phyloP scores from a whole-genome alignment of 768 basidiomycete species.

The Cyclocybe aegerita region DNA sequence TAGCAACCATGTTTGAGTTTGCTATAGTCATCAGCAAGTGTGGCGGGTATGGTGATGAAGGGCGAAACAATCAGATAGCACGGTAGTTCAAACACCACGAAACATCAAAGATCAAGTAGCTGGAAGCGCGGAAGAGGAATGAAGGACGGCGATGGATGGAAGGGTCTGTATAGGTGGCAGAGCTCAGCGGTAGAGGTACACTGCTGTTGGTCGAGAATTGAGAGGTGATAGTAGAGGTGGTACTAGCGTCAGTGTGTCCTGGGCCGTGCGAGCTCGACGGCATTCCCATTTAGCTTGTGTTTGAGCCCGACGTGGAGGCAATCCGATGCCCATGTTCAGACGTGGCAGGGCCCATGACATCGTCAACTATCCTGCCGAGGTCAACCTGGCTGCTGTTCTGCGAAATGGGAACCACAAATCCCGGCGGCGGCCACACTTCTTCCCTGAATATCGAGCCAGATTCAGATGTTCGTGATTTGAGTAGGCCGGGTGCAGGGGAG shows the following conservation, averaged over 20 bases:
- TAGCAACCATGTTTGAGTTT: too few species aligned
- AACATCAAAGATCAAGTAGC: not conserved
- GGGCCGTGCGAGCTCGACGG: slow-evolving; percentile 6
- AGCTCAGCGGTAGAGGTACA: not conserved
- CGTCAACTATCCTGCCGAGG: slow-evolving; percentile 40
- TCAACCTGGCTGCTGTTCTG: slow-evolving; percentile 31
- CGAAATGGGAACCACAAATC: slow-evolving; percentile 40
- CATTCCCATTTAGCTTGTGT: not conserved
- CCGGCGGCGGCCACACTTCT: slow-evolving; percentile 44
- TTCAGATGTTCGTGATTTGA: slow-evolving; percentile 40
- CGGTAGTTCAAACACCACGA: too few species aligned
- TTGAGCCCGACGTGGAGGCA: not conserved
- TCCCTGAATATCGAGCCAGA: slow-evolving; percentile 48
- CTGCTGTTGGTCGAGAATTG: slow-evolving; percentile 4
- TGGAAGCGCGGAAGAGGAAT: slow-evolving; percentile 8
- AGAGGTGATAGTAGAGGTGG: not conserved
- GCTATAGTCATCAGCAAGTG: too few species aligned
- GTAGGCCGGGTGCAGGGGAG: slow-evolving; percentile 34
- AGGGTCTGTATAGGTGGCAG: slow-evolving; percentile 7
- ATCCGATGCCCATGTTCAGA: not conserved
- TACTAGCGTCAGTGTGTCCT: slow-evolving; percentile 6
- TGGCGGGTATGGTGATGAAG: too few species aligned
- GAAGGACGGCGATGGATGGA: slow-evolving; percentile 6
- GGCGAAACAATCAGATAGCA: too few species aligned
- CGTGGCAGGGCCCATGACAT: slow-evolving; percentile 50